Conservation (phyloP, 2,329 filamentous ascomycete genomes). For the Aureobasidium melanogenum region DNA sequence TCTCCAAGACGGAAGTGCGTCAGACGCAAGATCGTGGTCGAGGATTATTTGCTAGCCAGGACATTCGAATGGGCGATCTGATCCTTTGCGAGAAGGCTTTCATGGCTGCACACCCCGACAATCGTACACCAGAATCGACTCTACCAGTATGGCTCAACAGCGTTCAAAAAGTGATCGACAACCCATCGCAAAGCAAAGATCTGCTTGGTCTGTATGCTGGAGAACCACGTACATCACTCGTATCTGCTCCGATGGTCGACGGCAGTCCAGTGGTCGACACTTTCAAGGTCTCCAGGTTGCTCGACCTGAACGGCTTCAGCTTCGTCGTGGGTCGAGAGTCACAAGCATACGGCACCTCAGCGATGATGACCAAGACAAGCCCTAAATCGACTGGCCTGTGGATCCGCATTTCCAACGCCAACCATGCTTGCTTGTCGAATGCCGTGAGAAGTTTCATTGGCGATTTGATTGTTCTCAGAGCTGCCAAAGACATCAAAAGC, state of each 20-base stretch:
- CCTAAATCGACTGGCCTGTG: conserved; percentile 22
- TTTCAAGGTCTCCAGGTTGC: not conserved
- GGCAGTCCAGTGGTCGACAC: not conserved
- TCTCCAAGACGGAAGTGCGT: not conserved
- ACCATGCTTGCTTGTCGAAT: conserved; percentile 35
- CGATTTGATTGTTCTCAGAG: conserved; percentile 34
- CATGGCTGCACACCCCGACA: conserved; percentile 8
- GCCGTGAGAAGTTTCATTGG: conserved; percentile 30
- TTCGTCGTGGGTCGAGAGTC: not conserved
- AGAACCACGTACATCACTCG: not conserved
- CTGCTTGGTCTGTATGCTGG: conserved; percentile 17
- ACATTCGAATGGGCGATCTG: not conserved
- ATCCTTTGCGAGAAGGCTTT: conserved; percentile 20
- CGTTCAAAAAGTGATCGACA: conserved; percentile 18
- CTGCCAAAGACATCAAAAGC: conserved; percentile 28
- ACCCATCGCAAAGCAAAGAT: conserved; percentile 3
- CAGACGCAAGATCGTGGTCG: not conserved
- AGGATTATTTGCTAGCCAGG: not conserved
- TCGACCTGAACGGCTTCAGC: not conserved
- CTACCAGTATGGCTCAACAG: conserved; percentile 10
- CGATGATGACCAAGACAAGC: not conserved
- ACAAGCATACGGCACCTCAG: conserved; percentile 10
- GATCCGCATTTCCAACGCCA: conserved; percentile 33
- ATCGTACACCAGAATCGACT: conserved; percentile 13
- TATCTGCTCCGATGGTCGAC: not conserved